Conservation (phyloP, 73 alveolate species). For the Symbiodinium pilosum region DNA sequence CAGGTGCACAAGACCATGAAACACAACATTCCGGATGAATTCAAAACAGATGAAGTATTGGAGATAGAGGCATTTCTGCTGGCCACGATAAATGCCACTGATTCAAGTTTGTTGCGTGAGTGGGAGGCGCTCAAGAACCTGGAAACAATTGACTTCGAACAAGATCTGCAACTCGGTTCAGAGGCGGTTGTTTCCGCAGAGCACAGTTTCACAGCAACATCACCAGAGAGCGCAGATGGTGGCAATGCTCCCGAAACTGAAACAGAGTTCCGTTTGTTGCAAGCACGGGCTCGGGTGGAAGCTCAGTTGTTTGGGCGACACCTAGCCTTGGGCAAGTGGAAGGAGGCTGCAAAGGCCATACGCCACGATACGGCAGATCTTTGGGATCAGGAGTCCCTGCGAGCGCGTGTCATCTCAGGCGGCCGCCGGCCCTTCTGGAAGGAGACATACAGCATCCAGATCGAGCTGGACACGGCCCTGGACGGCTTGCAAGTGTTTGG, state of each 20-base stretch:
- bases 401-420: background rate
- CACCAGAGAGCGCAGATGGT: background rate
- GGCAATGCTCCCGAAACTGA: conserved; percentile 5
- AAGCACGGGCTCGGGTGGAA: conserved; percentile 17
- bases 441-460: background rate
- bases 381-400: background rate
- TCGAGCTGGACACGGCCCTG: background rate
- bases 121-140: conserved; percentile 35
- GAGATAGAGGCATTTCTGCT: conserved; percentile 15
- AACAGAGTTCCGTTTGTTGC: background rate
- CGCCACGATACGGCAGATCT: background rate
- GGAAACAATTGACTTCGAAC: background rate
- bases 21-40: conserved; percentile 29
- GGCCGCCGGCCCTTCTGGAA: conserved; percentile 11
- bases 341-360: background rate
- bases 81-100: background rate
- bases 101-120: conserved; percentile 28
- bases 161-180: background rate
- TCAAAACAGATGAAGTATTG: conserved; percentile 13
- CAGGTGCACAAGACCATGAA: conserved; percentile 33
- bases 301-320: background rate
- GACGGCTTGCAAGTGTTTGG: background rate
- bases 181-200: background rate
- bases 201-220: background rate
- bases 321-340: conserved; percentile 4